Evolutionary conservation across 768 basidiomycete genomes (phyloP).

Genomic region (Podaxis mareebaensis): DNA sequence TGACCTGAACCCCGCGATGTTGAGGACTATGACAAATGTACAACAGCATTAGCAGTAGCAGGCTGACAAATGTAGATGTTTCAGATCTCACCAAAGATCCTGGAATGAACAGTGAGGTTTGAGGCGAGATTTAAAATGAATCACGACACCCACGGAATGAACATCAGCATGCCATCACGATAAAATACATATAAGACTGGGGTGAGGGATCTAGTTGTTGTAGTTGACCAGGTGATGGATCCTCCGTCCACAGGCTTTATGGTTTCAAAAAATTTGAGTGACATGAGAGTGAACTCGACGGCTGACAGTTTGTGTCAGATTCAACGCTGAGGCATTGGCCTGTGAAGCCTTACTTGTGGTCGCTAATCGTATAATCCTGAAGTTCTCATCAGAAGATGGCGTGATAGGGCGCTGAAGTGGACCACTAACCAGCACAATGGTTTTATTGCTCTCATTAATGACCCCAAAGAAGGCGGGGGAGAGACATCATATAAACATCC

Average conservation of each 20-base stretch:
- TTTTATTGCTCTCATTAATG: background rate
- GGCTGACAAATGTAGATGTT: background rate
- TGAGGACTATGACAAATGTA: background rate
- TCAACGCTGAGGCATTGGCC: background rate
- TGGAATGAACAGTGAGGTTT: background rate
- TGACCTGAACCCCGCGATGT: background rate
- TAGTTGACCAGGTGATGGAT: background rate
- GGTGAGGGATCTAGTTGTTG: too few relatives aligned
- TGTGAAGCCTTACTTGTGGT: background rate
- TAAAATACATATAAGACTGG: background rate
- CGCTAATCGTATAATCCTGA: background rate
- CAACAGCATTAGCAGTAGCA: background rate
- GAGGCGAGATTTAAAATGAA: background rate
- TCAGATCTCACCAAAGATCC: background rate
- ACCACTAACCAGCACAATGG: background rate
- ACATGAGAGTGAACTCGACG: background rate
- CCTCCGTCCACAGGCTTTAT: background rate
- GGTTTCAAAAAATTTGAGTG: background rate
- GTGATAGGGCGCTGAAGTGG: background rate
- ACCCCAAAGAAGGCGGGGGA: background rate
- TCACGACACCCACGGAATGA: background rate
- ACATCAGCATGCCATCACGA: background rate
- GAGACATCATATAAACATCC: background rate
- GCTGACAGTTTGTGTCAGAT: background rate
- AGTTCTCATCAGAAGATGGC: background rate